Conservation (phyloP, 192 early-diverging fungal genomes). For the Coemansia sp. region DNA sequence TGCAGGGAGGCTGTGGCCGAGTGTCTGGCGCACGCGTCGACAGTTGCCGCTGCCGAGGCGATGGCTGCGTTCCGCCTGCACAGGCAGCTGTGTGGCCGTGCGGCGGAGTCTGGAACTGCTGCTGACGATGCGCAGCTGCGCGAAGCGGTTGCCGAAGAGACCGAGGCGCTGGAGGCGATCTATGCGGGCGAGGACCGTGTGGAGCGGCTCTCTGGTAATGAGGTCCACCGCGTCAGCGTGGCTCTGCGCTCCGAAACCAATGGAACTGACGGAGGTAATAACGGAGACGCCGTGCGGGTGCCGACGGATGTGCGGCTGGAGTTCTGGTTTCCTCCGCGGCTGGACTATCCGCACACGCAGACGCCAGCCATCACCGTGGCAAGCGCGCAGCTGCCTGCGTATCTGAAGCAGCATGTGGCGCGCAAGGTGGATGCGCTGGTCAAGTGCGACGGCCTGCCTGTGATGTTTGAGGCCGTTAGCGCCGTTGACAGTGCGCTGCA, state of each 20-base stretch:
- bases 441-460: slow-evolving; percentile 31
- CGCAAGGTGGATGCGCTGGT: slow-evolving; percentile 43
- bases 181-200: slow-evolving; percentile 28
- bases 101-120: background rate
- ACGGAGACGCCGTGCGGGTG: background rate
- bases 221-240: slow-evolving; percentile 15
- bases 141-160: slow-evolving; percentile 24
- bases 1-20: slow-evolving; percentile 4
- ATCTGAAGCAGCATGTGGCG: slow-evolving; percentile 63
- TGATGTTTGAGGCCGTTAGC: slow-evolving; percentile 63
- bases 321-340: slow-evolving; percentile 60
- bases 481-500: slow-evolving; percentile 56
- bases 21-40: background rate
- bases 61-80: slow-evolving; percentile 16
- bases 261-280: background rate
- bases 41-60: slow-evolving; percentile 8
- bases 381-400: slow-evolving; percentile 68
- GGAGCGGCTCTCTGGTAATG: background rate
- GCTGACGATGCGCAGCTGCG: background rate
- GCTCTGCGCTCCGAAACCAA: slow-evolving; percentile 11
- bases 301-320: slow-evolving; percentile 55
- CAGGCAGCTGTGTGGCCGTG: slow-evolving; percentile 9
- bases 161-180: slow-evolving; percentile 27
- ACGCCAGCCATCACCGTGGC: slow-evolving; percentile 64
- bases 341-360: slow-evolving; percentile 66